phyloP scores from a whole-genome alignment of 768 basidiomycete species.

The Mycena galericulata region DNA sequence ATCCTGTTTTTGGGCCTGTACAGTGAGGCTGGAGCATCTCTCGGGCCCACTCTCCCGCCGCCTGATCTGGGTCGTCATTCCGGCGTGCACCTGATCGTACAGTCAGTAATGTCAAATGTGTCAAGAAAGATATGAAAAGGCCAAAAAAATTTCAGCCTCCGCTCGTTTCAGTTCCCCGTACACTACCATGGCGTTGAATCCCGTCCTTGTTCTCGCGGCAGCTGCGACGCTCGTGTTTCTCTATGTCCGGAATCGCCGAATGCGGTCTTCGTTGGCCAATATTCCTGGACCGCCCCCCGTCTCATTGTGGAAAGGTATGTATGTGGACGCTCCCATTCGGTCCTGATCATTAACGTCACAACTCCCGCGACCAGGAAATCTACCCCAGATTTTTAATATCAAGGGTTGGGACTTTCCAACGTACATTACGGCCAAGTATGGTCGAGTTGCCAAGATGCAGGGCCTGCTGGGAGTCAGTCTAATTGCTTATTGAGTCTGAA shows the following conservation, averaged over 20 bases:
- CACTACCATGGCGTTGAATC: slow-evolving; percentile 6
- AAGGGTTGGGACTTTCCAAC: slow-evolving; percentile 29
- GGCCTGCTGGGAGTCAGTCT: slow-evolving; percentile 41
- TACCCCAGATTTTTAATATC: slow-evolving; percentile 30
- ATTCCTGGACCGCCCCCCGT: slow-evolving; percentile 26
- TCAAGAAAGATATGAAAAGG: slow-evolving; percentile 12
- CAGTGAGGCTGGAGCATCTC: neutral
- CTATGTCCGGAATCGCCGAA: slow-evolving; percentile 1
- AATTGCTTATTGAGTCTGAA: too few relatives aligned
- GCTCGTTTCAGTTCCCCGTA: neutral
- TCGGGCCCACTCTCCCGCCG: slow-evolving; percentile 7
- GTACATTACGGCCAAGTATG: slow-evolving; percentile 33
- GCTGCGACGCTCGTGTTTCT: slow-evolving; percentile 1
- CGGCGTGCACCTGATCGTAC: slow-evolving; percentile 6
- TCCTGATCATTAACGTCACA: too few relatives aligned
- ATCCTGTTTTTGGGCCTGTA: neutral
- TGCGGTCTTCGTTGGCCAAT: slow-evolving; percentile 22
- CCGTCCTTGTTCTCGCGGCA: slow-evolving; percentile 5
- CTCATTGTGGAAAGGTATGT: slow-evolving; percentile 22
- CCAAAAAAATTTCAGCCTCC: neutral
- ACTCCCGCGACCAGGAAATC: slow-evolving; percentile 16
- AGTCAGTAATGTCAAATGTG: slow-evolving; percentile 12
- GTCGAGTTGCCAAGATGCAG: slow-evolving; percentile 39
- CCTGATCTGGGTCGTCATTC: slow-evolving; percentile 13
- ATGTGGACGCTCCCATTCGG: neutral